Evolutionary conservation across 352 stramenopile species (phyloP), one percentile per base, ranked within the genome.

Genomic region (Phytopythium cucurbitacearum): DNA sequence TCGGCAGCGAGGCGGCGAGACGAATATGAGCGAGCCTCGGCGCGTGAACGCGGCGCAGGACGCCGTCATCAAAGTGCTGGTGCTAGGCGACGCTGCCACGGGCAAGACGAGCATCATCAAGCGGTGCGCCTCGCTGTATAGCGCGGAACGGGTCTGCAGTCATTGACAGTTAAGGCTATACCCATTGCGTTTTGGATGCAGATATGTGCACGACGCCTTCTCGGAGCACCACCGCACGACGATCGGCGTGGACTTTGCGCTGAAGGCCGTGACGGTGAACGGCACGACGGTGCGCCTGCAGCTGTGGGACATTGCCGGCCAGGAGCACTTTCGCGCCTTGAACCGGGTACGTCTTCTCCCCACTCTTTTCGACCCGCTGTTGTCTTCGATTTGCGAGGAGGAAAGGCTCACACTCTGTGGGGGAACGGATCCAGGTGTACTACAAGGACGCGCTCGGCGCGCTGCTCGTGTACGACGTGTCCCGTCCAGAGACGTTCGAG

Each of bases 21-120:
- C 56, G 32, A 49, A 37, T 8, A 89, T 91, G 74, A 80, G 59
- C 59, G 76, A 91, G 38, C 16, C 48, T 1, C 71, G 80, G 51
- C 84, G 78, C 13, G 66, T 89, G 52, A 89, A 76, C 50, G 71
- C 84, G 7, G 83, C 82, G 57, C 82, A 94, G 54, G 87, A 96
- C 69, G 84, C 82, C 1, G 85, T 95, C n/a, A 89, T 97, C 21
- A 97, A 97, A 53, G 89, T 97, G 44, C 59, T 97, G 44, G 90
- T 97, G 50, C 64, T 97, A 33, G 90, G 90, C 12, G 90, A 97
- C 45, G 76, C 89, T 3, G 89, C 89, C 13, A 96, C 87, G 2
- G 91, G 91, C 10, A 97, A 97, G 67, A 97, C 91, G 13, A 96
- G 85, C 38, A 95, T 97, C 51, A 97, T 97, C 62, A 96, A 96